Evolutionary conservation across 805 yeast species (phyloP).

Genomic region (Naumovozyma castellii): DNA sequence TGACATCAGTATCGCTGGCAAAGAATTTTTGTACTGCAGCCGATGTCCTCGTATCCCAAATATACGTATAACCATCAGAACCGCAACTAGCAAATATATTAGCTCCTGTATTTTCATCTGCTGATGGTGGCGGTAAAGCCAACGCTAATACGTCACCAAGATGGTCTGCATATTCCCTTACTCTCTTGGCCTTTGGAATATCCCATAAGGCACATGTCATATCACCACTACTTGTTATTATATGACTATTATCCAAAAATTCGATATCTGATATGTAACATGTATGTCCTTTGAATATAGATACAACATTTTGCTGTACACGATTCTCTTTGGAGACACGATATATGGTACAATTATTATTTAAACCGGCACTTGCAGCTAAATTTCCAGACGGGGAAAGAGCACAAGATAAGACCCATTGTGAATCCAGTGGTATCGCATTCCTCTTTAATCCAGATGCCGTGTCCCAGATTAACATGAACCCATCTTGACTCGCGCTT

Average conservation of each 20-base stretch:
- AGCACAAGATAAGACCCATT: slow-evolving; percentile 73
- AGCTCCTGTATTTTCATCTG: slow-evolving; percentile 10
- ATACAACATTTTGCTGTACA: slow-evolving; percentile 36
- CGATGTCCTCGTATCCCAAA: slow-evolving; percentile 56
- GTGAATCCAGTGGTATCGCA: slow-evolving; percentile 63
- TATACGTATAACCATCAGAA: slow-evolving; percentile 55
- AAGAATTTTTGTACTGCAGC: slow-evolving; percentile 41
- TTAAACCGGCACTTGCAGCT: slow-evolving; percentile 77
- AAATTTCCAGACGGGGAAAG: slow-evolving; percentile 54
- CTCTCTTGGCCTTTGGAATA: slow-evolving; percentile 45
- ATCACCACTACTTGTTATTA: slow-evolving; percentile 75
- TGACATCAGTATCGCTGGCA: slow-evolving; percentile 56
- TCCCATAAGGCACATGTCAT: slow-evolving; percentile 78
- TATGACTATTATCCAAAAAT: slow-evolving; percentile 46
- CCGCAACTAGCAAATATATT: slow-evolving; percentile 50
- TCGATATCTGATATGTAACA: slow-evolving; percentile 73
- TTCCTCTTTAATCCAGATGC: slow-evolving; percentile 58
- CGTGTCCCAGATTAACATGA: slow-evolving; percentile 75
- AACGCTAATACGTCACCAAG: slow-evolving; percentile 60
- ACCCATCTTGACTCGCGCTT: slow-evolving; percentile 82
- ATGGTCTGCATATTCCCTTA: slow-evolving; percentile 53
- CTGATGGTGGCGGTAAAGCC: slow-evolving; percentile 20
- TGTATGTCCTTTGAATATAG: slow-evolving; percentile 67
- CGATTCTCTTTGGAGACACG: slow-evolving; percentile 31
- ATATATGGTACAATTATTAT: slow-evolving; percentile 68